Conservation (phyloP, 2,329 filamentous ascomycete genomes). For the Cladobotryum mycophilum region DNA sequence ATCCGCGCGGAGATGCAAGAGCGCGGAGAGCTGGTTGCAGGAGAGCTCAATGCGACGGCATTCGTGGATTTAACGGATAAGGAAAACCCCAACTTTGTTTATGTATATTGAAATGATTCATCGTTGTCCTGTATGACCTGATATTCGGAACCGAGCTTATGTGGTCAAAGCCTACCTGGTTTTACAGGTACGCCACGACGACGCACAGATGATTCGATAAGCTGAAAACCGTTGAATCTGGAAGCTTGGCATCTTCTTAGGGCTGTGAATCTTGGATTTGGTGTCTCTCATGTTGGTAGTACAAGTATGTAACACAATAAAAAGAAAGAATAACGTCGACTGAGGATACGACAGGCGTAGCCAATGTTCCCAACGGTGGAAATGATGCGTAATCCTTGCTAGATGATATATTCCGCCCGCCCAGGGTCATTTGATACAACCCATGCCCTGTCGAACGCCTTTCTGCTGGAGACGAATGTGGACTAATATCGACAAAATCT, state of each 20-base stretch:
- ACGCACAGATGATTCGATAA: background rate
- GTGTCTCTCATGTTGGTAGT: no score
- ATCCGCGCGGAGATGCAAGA: slow-evolving; percentile 24
- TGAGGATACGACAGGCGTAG: no score
- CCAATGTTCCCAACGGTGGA: no score
- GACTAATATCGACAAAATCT: no score
- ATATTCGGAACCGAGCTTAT: background rate
- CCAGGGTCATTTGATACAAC: no score
- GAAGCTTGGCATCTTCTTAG: background rate
- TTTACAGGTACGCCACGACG: no score
- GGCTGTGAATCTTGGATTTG: background rate
- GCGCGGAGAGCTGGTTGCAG: slow-evolving; percentile 17
- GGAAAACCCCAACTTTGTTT: slow-evolving; percentile 37
- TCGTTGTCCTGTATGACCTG: background rate
- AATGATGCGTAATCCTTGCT: no score
- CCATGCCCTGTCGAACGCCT: no score
- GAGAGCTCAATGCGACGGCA: slow-evolving; percentile 31
- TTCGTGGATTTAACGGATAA: slow-evolving; percentile 37
- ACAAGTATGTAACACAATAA: no score
- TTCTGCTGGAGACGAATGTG: no score
- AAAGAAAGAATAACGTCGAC: no score
- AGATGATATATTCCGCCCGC: no score
- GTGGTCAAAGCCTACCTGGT: background rate
- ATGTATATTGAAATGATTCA: slow-evolving; percentile 27
- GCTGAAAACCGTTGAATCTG: background rate